A percentile compares a stretch with the other conserved stretches of the same genome.
These are phyloP conservation scores for Meredithiella fracta DNA, from an alignment of 2,329 filamentous ascomycete species.

Conservation along the genomic window DNA sequence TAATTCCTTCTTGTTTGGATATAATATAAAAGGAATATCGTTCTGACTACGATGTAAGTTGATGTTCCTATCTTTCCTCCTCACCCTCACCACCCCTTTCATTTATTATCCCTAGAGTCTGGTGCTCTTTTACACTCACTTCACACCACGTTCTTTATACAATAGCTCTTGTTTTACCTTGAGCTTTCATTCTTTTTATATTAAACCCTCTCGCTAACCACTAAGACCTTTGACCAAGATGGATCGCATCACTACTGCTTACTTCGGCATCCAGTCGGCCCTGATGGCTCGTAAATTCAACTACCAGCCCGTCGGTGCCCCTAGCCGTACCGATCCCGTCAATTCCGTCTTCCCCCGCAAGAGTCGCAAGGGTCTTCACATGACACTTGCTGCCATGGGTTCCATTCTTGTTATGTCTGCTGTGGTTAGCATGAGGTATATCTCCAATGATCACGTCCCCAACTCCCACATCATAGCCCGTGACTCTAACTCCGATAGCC, in stretches of 20 bases:
- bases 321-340: background rate
- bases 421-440: slow-evolving; percentile 11
- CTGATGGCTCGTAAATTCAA: slow-evolving; percentile 5
- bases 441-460: background rate
- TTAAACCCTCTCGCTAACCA: background rate
- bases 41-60: background rate
- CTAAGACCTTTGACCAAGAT: slow-evolving; percentile 9
- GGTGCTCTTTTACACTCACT: no score
- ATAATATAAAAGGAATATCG: background rate
- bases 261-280: slow-evolving; percentile 3
- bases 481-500: background rate
- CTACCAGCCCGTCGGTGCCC: slow-evolving; percentile 8
- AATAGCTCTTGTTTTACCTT: background rate
- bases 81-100: background rate
- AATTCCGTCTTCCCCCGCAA: slow-evolving; percentile 2
- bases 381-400: slow-evolving; percentile 2
- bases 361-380: slow-evolving; percentile 6
- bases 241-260: slow-evolving; percentile 7
- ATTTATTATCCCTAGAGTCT: no score
- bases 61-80: background rate
- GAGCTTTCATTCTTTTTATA: background rate
- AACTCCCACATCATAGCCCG: background rate
- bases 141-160: no score
- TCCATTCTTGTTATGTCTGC: background rate
- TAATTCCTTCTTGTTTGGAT: no score